These are phyloP conservation scores for Cantharellus anzutake DNA, from an alignment of 768 basidiomycete genomes.

Conservation along the genomic window DNA sequence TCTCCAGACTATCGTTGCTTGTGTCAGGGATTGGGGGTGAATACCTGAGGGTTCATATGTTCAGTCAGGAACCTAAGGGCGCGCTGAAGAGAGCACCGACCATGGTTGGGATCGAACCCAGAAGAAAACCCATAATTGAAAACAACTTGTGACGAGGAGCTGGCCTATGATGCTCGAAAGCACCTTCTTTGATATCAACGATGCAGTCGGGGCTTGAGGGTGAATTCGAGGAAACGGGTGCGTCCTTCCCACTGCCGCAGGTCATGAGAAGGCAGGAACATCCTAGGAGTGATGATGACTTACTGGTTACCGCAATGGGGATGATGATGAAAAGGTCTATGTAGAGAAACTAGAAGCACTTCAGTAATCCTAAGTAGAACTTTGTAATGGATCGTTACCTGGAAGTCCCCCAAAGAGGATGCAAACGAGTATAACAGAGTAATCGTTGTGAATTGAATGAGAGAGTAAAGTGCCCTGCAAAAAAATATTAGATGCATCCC, in stretches of 20 bases:
- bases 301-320: constrained; percentile 89
- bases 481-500: constrained; percentile 1
- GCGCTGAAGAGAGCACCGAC: constrained; percentile 24
- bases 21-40: constrained; percentile 39
- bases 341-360: constrained; percentile 56
- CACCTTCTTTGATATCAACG: constrained; percentile 88
- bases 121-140: constrained; percentile 76
- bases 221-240: constrained; percentile 74
- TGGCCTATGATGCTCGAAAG: constrained; percentile 86
- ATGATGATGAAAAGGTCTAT: constrained; percentile 98
- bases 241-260: constrained; percentile 71
- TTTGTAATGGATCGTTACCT: constrained; percentile 31
- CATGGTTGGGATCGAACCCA: constrained; percentile 77
- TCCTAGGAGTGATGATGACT: constrained; percentile 17
- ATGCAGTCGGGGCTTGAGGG: constrained; percentile 84
- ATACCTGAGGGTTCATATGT: constrained; percentile 35
- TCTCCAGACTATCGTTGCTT: constrained; percentile 52
- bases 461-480: constrained; percentile 84
- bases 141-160: constrained; percentile 60
- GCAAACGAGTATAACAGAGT: constrained; percentile 92
- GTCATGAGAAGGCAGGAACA: not conserved
- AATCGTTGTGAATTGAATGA: constrained; percentile 98
- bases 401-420: constrained; percentile 88
- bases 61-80: not conserved
- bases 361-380: not conserved